Conservation (phyloP, 129 eudicot species). For the Artemisia argyi region DNA sequence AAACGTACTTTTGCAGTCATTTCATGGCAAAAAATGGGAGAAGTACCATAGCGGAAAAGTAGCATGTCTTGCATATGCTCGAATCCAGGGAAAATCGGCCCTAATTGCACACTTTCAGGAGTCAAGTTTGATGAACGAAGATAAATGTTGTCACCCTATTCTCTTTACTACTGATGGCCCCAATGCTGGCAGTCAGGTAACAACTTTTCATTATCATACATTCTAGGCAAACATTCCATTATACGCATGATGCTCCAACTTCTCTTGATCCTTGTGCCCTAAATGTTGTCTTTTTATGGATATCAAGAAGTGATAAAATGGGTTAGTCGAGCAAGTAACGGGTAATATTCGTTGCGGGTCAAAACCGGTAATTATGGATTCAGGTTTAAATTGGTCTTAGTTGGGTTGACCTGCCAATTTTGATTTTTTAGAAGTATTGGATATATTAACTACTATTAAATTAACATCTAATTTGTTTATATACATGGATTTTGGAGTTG, state of each 20-base stretch:
- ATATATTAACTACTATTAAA: not conserved
- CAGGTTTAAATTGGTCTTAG: too few relatives aligned
- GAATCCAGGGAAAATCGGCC: constrained; percentile 68
- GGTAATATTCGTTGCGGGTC: too few relatives aligned
- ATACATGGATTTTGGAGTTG: not conserved
- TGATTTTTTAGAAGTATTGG: not conserved
- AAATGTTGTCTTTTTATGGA: not conserved
- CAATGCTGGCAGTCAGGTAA: constrained; percentile 73
- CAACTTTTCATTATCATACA: not conserved
- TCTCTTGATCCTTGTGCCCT: not conserved
- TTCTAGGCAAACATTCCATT: not conserved
- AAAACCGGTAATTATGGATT: too few relatives aligned
- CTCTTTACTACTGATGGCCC: constrained; percentile 65
- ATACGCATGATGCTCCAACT: not conserved
- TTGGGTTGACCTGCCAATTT: not conserved
- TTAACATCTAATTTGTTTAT: not conserved
- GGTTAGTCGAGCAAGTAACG: too few relatives aligned
- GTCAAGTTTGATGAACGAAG: constrained; percentile 70
- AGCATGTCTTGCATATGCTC: constrained; percentile 68
- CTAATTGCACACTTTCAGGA: constrained; percentile 64
- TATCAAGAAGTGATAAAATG: not conserved
- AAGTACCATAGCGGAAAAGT: constrained; percentile 69
- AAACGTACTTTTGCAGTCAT: constrained; percentile 42
- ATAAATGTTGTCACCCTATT: constrained; percentile 64
- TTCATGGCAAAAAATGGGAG: constrained; percentile 69